Evolutionary conservation across 208 protist species (phyloP).

Genomic region (Trypanosoma scelopori): DNA sequence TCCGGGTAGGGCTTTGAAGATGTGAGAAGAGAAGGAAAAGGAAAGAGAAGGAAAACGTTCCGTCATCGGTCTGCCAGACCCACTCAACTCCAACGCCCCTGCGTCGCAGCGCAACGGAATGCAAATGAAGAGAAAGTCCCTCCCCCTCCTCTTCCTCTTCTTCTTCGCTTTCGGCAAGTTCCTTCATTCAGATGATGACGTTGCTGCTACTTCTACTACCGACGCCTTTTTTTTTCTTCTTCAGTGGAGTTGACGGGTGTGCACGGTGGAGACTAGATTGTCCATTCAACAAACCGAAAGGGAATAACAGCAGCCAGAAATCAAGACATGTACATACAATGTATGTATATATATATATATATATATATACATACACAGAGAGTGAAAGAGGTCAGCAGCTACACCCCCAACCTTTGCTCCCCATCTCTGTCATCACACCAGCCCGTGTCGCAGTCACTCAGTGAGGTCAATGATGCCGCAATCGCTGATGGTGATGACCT

Average conservation of each 20-base stretch:
- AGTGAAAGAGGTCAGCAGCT: too few relatives aligned
- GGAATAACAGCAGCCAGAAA: not conserved
- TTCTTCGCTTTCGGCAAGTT: too few relatives aligned
- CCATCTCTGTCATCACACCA: not conserved
- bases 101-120: not conserved
- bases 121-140: not conserved
- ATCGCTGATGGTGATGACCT: conserved; percentile 67
- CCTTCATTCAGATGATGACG: too few relatives aligned
- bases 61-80: not conserved
- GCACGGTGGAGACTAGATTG: too few relatives aligned
- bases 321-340: conserved; percentile 12
- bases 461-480: conserved; percentile 82
- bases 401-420: not conserved
- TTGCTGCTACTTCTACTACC: too few relatives aligned
- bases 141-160: too few relatives aligned
- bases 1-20: not conserved
- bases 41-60: conserved; percentile 16
- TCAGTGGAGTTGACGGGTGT: too few relatives aligned
- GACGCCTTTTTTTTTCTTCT: too few relatives aligned
- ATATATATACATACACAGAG: not conserved
- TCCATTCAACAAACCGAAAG: too few relatives aligned
- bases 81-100: not conserved
- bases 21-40: conserved; percentile 13
- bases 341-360: conserved; percentile 10
- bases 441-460: conserved; percentile 28